Evolutionary conservation across 345 rosid species (phyloP).

Genomic region (Gossypium thurberi): DNA sequence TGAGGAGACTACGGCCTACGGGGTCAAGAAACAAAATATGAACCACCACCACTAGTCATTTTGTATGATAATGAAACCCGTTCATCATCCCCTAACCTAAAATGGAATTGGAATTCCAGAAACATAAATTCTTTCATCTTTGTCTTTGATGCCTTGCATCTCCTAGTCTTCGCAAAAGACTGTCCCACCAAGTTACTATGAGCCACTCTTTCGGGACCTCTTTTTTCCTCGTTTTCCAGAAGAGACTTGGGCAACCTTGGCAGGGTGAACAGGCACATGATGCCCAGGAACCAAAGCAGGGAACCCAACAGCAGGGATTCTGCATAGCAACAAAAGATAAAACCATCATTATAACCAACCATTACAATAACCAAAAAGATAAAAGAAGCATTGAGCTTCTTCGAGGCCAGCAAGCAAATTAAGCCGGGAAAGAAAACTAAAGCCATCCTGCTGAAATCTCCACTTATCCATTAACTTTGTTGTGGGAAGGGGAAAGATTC

Average conservation of each 20-base stretch:
- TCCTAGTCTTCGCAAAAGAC: constrained; percentile 29
- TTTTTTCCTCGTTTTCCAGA: constrained; percentile 33
- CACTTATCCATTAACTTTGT: background rate
- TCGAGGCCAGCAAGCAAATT: too few relatives aligned
- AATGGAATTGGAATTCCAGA: constrained; percentile 14
- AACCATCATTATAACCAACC: too few relatives aligned
- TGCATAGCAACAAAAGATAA: constrained; percentile 19
- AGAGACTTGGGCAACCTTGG: constrained; percentile 27
- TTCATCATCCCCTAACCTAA: background rate
- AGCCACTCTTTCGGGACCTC: constrained; percentile 32
- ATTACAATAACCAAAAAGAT: too few relatives aligned
- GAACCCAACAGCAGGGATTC: constrained; percentile 99
- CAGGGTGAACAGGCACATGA: constrained; percentile 62
- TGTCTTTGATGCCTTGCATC: constrained; percentile 69
- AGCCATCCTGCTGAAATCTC: background rate
- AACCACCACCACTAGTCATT: background rate
- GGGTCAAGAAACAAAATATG: background rate
- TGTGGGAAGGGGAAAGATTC: background rate
- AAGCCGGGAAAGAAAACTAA: too few relatives aligned
- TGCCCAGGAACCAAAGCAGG: constrained; percentile 96
- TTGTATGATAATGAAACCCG: background rate
- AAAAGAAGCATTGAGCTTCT: too few relatives aligned
- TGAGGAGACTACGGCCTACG: too few relatives aligned
- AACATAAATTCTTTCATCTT: constrained; percentile 38
- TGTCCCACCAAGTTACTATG: constrained; percentile 28